phyloP scores from a whole-genome alignment of 805 yeast genomes.

The Yarrowia phangngaensis region DNA sequence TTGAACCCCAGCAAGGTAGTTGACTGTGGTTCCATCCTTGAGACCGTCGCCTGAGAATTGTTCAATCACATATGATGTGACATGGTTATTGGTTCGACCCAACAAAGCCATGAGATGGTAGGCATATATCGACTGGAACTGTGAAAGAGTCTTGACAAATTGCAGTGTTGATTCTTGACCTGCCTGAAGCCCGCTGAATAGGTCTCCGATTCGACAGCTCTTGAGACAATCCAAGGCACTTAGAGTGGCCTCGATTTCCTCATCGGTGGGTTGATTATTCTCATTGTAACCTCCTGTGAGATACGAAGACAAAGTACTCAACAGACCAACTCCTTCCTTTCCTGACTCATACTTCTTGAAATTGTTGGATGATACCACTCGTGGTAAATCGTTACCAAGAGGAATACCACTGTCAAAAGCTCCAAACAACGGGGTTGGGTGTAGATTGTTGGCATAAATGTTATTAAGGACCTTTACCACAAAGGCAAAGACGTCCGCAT shows the following conservation, averaged over 20 bases:
- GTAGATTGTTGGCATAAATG: constrained; percentile 20
- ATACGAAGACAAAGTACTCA: constrained; percentile 88
- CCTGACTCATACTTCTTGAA: constrained; percentile 58
- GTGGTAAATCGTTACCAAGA: constrained; percentile 52
- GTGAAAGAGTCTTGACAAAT: constrained; percentile 1
- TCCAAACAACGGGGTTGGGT: constrained; percentile 8
- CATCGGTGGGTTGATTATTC: constrained; percentile 86
- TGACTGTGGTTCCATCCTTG: constrained; percentile 11
- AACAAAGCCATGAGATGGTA: constrained; percentile 13
- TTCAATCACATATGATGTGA: constrained; percentile 3
- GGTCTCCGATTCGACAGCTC: constrained; percentile 56
- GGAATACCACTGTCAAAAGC: constrained; percentile 32
- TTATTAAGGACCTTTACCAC: constrained; percentile 18
- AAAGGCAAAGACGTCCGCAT: constrained; percentile 1
- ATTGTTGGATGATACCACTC: constrained; percentile 62
- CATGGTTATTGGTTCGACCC: constrained; percentile 3
- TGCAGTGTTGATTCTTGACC: constrained; percentile 29
- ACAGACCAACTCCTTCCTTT: constrained; percentile 64
- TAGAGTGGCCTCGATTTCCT: constrained; percentile 80
- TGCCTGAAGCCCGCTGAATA: constrained; percentile 52
- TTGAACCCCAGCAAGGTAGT: constrained; percentile 18
- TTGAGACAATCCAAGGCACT: constrained; percentile 79
- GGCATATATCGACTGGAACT: constrained; percentile 5
- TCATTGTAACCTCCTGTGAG: constrained; percentile 84
- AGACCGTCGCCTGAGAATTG: constrained; percentile 9